These are phyloP conservation scores for Quercus wislizeni DNA, from an alignment of 306 rosid species.

Conservation along the genomic window DNA sequence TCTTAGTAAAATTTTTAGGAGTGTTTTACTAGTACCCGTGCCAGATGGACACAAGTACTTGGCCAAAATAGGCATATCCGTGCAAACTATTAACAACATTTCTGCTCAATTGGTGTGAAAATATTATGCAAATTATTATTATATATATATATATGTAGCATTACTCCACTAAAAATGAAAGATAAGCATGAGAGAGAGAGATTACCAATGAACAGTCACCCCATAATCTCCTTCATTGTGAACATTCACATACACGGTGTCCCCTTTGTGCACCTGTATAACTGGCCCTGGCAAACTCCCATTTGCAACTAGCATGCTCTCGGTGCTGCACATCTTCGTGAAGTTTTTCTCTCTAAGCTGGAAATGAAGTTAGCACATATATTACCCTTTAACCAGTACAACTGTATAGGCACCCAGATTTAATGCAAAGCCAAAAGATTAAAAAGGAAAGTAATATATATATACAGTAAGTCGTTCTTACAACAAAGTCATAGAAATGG, in stretches of 20 bases:
- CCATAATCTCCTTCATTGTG: neutral
- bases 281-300: constrained; percentile 4
- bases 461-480: neutral
- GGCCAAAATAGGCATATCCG: too few relatives aligned
- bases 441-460: neutral
- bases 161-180: too few relatives aligned
- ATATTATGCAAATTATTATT: too few relatives aligned
- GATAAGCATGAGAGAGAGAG: neutral
- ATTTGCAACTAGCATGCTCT: neutral
- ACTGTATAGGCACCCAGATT: neutral
- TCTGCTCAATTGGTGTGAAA: too few relatives aligned
- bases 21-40: too few relatives aligned
- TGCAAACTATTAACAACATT: too few relatives aligned
- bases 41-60: too few relatives aligned
- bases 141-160: too few relatives aligned
- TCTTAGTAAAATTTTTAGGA: too few relatives aligned
- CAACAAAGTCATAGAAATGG: neutral
- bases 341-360: neutral
- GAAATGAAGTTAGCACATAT: neutral
- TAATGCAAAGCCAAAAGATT: neutral
- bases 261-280: neutral
- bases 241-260: neutral
- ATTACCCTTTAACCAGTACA: neutral
- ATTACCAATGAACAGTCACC: constrained; percentile 1
- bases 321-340: neutral